phyloP scores from a whole-genome alignment of 148 eudicot genomes.

The Rhododendron vialii region DNA sequence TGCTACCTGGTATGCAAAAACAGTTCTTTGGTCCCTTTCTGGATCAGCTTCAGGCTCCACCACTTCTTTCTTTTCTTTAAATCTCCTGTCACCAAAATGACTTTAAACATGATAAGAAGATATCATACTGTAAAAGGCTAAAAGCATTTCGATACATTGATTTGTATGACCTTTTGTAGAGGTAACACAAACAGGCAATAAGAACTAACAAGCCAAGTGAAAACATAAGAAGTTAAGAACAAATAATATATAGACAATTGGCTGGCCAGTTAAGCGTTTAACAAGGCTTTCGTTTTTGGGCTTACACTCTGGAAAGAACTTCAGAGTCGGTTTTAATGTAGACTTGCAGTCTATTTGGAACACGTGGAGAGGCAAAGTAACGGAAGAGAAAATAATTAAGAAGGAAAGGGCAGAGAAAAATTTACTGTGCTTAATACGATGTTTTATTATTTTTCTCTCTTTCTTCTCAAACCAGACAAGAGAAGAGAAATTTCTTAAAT shows the following conservation, averaged over 20 bases:
- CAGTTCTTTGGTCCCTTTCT: constrained; percentile 98
- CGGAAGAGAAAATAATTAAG: background rate
- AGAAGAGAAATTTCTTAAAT: background rate
- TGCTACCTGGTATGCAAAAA: constrained; percentile 92
- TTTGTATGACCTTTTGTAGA: background rate
- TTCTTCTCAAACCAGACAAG: background rate
- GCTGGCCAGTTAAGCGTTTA: background rate
- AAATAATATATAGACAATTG: background rate
- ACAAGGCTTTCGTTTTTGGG: background rate
- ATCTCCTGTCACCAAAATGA: constrained; percentile 60
- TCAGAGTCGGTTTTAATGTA: background rate
- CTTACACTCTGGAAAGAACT: background rate
- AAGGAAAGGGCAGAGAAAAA: background rate
- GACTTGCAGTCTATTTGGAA: background rate
- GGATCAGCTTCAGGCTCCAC: constrained; percentile 98
- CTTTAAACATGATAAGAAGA: constrained; percentile 25
- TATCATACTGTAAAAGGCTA: background rate
- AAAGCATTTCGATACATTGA: background rate
- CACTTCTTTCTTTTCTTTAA: constrained; percentile 75
- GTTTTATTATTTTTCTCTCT: background rate
- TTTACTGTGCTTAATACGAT: background rate
- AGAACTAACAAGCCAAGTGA: background rate
- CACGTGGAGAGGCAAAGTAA: background rate
- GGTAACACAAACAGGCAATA: background rate
- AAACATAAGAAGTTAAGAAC: background rate